Evolutionary conservation across 352 stramenopile genomes (phyloP).

Genomic region (Phytophthora citrophthora): DNA sequence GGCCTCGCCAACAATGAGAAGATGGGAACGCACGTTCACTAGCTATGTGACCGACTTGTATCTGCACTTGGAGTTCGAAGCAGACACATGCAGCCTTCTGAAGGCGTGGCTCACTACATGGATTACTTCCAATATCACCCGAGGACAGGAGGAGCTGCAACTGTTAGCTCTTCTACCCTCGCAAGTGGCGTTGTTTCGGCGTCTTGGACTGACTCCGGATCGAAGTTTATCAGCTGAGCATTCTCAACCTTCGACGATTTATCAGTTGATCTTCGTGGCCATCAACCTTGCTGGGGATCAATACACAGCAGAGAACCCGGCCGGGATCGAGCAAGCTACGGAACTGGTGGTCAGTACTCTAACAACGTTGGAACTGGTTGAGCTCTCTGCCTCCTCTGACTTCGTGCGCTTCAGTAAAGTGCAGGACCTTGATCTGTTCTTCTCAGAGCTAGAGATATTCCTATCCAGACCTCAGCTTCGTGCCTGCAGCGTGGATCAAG

Average conservation of each 20-base stretch:
- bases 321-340: slow-evolving; percentile 31
- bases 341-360: slow-evolving; percentile 44
- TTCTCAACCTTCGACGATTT: slow-evolving; percentile 23
- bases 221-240: not conserved
- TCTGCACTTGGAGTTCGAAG: slow-evolving; percentile 62
- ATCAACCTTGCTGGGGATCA: slow-evolving; percentile 30
- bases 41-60: slow-evolving; percentile 60
- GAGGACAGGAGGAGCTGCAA: slow-evolving; percentile 21
- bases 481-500: slow-evolving; percentile 25
- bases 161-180: slow-evolving; percentile 51
- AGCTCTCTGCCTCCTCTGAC: slow-evolving; percentile 39
- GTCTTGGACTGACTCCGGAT: slow-evolving; percentile 27
- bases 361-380: slow-evolving; percentile 46
- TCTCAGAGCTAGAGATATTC: slow-evolving; percentile 29
- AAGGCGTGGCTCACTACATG: slow-evolving; percentile 55
- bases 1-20: slow-evolving; percentile 20
- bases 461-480: slow-evolving; percentile 22
- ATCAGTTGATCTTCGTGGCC: slow-evolving; percentile 40
- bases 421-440: slow-evolving; percentile 23
- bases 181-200: slow-evolving; percentile 57
- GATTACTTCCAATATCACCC: slow-evolving; percentile 46
- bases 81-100: slow-evolving; percentile 31
- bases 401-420: slow-evolving; percentile 8
- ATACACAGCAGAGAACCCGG: not conserved
- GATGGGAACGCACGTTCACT: slow-evolving; percentile 53